These are phyloP conservation scores for Apiospora hydei DNA, from an alignment of 2,329 filamentous ascomycete genomes.

Conservation along the genomic window DNA sequence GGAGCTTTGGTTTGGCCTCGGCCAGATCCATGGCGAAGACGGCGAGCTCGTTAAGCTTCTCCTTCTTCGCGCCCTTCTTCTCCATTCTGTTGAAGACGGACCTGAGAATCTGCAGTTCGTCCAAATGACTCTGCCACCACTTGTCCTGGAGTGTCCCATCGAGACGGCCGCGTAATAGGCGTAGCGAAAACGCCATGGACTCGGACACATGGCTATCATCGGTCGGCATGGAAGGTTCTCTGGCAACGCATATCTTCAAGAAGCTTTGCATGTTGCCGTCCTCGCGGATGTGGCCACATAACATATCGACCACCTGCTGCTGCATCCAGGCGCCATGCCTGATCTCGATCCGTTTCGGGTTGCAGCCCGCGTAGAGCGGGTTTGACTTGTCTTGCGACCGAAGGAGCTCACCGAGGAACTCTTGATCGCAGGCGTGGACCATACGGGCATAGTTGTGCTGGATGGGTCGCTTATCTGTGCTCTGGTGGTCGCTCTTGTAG, in stretches of 20 bases:
- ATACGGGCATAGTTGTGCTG: background rate
- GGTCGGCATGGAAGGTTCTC: background rate
- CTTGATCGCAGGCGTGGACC: background rate
- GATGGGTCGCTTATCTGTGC: background rate
- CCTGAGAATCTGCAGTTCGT: background rate
- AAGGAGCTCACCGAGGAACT: background rate
- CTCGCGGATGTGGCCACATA: background rate
- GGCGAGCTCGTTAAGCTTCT: background rate
- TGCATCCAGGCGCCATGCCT: conserved; percentile 1
- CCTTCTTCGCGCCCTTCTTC: background rate
- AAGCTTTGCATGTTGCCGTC: background rate
- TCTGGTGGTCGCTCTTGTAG: background rate
- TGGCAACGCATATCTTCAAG: background rate
- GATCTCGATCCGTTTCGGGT: background rate
- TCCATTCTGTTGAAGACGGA: background rate
- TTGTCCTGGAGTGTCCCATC: background rate
- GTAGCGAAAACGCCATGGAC: background rate
- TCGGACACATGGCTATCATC: background rate
- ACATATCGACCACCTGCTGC: background rate
- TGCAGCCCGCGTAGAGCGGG: background rate
- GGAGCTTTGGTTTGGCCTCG: background rate
- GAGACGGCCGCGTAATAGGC: background rate
- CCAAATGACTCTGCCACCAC: background rate
- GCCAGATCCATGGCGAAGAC: background rate
- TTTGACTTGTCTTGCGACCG: background rate